These are phyloP conservation scores for Arabis hirsuta DNA, from an alignment of 345 rosid species.

Conservation along the genomic window DNA sequence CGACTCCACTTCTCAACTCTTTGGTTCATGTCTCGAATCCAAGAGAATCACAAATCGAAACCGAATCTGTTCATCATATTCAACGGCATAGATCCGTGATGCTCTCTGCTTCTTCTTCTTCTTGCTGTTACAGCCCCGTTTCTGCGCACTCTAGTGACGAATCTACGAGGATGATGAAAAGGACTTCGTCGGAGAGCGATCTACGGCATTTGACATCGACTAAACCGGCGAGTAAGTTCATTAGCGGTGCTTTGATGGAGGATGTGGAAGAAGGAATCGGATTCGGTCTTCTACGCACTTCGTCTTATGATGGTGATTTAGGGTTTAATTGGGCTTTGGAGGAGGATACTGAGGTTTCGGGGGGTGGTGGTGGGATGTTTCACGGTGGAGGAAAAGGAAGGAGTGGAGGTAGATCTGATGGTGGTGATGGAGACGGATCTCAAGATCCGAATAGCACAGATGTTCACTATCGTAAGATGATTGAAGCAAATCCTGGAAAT, in stretches of 20 bases:
- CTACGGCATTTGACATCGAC: constrained; percentile 49
- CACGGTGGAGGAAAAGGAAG: constrained; percentile 54
- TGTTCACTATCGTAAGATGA: constrained; percentile 71
- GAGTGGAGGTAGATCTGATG: constrained; percentile 53
- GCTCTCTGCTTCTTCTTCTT: constrained; percentile 49
- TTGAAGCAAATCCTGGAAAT: constrained; percentile 85
- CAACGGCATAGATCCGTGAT: constrained; percentile 45
- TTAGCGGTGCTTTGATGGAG: constrained; percentile 44
- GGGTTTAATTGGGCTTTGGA: constrained; percentile 37
- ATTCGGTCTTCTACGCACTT: constrained; percentile 23
- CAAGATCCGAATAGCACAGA: constrained; percentile 55
- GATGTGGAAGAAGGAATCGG: constrained; percentile 48
- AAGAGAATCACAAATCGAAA: constrained; percentile 52
- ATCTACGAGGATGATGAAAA: constrained; percentile 49
- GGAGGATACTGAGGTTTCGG: constrained; percentile 44
- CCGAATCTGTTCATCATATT: constrained; percentile 46
- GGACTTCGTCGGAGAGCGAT: constrained; percentile 65
- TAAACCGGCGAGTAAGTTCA: constrained; percentile 34
- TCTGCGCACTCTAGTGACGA: constrained; percentile 41
- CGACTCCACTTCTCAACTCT: constrained; percentile 72
- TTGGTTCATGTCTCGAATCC: constrained; percentile 52
- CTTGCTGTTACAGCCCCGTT: constrained; percentile 45
- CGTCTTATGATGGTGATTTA: constrained; percentile 37
- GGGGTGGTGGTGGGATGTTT: constrained; percentile 56
- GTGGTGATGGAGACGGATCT: constrained; percentile 46